A percentile compares a stretch with the other conserved stretches of the same genome.
Evolutionary conservation across 108 stramenopile genomes (phyloP).

Genomic region (Skeletonema menzelii): DNA sequence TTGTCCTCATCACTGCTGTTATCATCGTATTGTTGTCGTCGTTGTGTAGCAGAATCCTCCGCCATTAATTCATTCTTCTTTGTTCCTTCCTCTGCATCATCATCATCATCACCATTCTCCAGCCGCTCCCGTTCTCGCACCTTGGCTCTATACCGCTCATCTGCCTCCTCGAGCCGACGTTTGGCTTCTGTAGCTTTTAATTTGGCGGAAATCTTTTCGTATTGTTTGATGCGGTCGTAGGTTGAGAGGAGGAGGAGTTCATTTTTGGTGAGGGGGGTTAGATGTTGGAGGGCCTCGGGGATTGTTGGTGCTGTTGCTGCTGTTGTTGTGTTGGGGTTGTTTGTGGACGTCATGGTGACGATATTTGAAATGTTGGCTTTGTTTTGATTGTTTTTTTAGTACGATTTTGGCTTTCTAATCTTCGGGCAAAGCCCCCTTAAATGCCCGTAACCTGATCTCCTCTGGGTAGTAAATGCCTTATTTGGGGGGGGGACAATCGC

Average conservation of each 20-base stretch:
- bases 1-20: conserved; percentile 2
- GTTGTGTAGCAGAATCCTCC: neutral
- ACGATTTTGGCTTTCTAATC: too few relatives aligned
- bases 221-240: conserved; percentile 67
- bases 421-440: too few relatives aligned
- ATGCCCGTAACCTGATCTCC: too few relatives aligned
- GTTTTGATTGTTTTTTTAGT: too few relatives aligned
- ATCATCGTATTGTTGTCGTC: neutral
- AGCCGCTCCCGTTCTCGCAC: conserved; percentile 20
- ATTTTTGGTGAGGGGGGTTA: conserved; percentile 55
- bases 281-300: neutral
- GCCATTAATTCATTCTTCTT: neutral
- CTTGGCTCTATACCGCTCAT: conserved; percentile 59
- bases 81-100: neutral
- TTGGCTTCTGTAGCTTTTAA: conserved; percentile 75
- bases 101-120: conserved; percentile 6
- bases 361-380: too few relatives aligned
- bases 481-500: too few relatives aligned
- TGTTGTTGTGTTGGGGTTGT: neutral
- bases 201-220: conserved; percentile 66
- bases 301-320: neutral
- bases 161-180: conserved; percentile 62
- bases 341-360: too few relatives aligned
- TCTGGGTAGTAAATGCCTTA: too few relatives aligned
- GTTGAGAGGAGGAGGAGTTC: conserved; percentile 64